A percentile compares a stretch with the other conserved stretches of the same genome.
These are phyloP conservation scores for Lindgomyces ingoldianus DNA, from an alignment of 495 filamentous ascomycete genomes.

Conservation along the genomic window DNA sequence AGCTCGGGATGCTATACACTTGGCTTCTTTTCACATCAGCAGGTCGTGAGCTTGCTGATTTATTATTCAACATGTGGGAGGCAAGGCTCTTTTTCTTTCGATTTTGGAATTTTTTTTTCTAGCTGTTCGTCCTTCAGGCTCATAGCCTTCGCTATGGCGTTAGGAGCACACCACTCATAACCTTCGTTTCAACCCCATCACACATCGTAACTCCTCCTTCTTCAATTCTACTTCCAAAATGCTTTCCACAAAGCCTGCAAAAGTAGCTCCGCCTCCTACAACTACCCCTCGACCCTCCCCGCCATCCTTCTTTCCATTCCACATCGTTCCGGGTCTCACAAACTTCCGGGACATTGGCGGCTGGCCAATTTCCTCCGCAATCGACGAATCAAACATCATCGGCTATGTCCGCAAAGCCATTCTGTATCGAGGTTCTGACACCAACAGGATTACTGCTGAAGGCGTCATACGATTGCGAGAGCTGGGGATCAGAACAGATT, in stretches of 20 bases:
- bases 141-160: no score
- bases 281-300: constrained; percentile 7
- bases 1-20: not conserved
- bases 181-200: not conserved
- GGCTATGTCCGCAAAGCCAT: constrained; percentile 19
- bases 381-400: not conserved
- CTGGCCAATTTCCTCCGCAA: constrained; percentile 22
- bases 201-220: no score
- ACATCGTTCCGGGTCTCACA: constrained; percentile 19
- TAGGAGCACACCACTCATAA: not conserved
- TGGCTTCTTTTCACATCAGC: not conserved
- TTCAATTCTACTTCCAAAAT: no score
- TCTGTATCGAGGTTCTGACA: constrained; percentile 35
- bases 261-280: not conserved
- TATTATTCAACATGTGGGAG: no score
- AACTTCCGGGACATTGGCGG: constrained; percentile 39
- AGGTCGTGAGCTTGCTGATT: not conserved
- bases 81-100: not conserved
- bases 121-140: not conserved
- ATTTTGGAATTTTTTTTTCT: not conserved
- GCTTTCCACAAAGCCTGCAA: not conserved
- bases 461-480: constrained; percentile 16
- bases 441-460: constrained; percentile 8
- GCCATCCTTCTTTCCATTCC: constrained; percentile 20
- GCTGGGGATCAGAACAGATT: constrained; percentile 26